Evolutionary conservation across 2,329 filamentous ascomycete species (phyloP).

Genomic region (Ascochyta koolunga): DNA sequence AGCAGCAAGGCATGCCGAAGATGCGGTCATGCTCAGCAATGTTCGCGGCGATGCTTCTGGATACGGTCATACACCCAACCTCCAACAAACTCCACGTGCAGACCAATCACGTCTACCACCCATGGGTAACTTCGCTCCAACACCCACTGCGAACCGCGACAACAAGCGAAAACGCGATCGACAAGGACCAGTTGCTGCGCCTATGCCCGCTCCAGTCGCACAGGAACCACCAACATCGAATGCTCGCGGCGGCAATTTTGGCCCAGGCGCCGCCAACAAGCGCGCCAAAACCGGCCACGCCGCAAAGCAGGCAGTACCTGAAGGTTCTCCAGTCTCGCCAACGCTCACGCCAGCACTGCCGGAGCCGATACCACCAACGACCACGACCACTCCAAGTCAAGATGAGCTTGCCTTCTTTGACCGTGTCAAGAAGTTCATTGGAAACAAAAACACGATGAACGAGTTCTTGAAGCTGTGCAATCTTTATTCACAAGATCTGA

Average conservation of each 20-base stretch:
- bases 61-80: constrained; percentile 51
- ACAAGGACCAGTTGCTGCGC: constrained; percentile 53
- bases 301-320: constrained; percentile 66
- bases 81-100: constrained; percentile 56
- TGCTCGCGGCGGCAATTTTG: constrained; percentile 36
- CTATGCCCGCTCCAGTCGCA: constrained; percentile 41
- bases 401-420: constrained; percentile 96
- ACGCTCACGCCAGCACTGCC: constrained; percentile 88
- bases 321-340: constrained; percentile 72
- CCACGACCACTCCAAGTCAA: constrained; percentile 72
- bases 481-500: constrained; percentile 89
- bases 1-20: constrained; percentile 69
- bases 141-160: constrained; percentile 82
- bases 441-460: constrained; percentile 89
- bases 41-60: constrained; percentile 61
- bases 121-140: constrained; percentile 90
- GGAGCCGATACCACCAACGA: constrained; percentile 80
- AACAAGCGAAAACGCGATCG: constrained; percentile 82
- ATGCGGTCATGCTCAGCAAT: constrained; percentile 70
- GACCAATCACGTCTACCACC: constrained; percentile 72
- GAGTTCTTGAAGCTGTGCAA: constrained; percentile 98
- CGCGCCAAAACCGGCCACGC: constrained; percentile 71
- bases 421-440: constrained; percentile 92
- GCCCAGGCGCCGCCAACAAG: constrained; percentile 52
- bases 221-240: constrained; percentile 44